A percentile compares a stretch with the other conserved stretches of the same genome.
Evolutionary conservation across 345 rosid species (phyloP).

Genomic region (Bruguiera gymnorhiza): DNA sequence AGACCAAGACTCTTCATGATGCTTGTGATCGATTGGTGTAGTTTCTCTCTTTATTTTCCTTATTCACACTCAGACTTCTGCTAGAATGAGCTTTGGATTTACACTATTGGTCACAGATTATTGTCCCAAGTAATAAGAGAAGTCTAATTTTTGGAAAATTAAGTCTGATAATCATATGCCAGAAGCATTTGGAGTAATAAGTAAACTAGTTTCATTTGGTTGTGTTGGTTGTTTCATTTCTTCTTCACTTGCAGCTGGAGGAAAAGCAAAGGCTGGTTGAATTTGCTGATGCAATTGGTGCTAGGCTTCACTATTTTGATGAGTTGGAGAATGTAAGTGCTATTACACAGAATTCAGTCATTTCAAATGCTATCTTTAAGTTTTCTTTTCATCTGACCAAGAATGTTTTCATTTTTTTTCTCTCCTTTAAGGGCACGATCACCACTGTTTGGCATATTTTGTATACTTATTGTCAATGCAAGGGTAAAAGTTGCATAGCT

Average conservation of each 20-base stretch:
- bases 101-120: neutral
- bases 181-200: neutral
- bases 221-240: slow-evolving; percentile 19
- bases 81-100: neutral
- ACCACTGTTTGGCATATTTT: too few relatives aligned
- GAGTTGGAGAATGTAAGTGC: slow-evolving; percentile 99
- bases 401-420: too few relatives aligned
- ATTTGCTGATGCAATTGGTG: slow-evolving; percentile 89
- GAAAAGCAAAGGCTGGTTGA: slow-evolving; percentile 88
- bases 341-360: slow-evolving; percentile 29
- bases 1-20: slow-evolving; percentile 98
- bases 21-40: slow-evolving; percentile 91
- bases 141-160: neutral
- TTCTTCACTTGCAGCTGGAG: slow-evolving; percentile 45
- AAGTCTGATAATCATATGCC: neutral
- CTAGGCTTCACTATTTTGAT: slow-evolving; percentile 93
- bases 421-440: too few relatives aligned
- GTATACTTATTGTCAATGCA: too few relatives aligned
- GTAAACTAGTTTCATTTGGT: neutral
- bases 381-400: neutral
- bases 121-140: neutral
- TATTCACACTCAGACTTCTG: slow-evolving; percentile 1
- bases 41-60: slow-evolving; percentile 16
- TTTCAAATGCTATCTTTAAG: slow-evolving; percentile 3
- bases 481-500: too few relatives aligned